These are phyloP conservation scores for Arthrinium puccinioides DNA, from an alignment of 2,329 filamentous ascomycete species.

Conservation along the genomic window DNA sequence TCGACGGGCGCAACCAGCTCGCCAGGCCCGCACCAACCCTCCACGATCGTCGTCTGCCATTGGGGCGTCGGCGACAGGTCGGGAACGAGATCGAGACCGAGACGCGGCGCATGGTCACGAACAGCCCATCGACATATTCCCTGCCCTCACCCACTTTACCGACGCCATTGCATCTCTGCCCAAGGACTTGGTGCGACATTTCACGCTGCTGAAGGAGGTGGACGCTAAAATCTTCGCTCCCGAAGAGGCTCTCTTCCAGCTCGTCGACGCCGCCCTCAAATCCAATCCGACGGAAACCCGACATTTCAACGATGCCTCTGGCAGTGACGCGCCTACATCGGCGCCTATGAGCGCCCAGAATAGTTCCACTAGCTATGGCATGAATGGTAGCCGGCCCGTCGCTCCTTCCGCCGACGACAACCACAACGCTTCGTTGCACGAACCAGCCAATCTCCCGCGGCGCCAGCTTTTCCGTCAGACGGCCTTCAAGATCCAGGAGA, in stretches of 20 bases:
- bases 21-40: conserved; percentile 59
- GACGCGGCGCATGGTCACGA: conserved; percentile 37
- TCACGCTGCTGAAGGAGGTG: conserved; percentile 92
- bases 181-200: conserved; percentile 91
- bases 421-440: conserved; percentile 38
- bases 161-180: conserved; percentile 89
- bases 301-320: conserved; percentile 35
- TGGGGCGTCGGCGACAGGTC: conserved; percentile 32
- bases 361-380: conserved; percentile 33
- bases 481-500: conserved; percentile 69
- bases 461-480: conserved; percentile 73
- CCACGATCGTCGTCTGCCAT: conserved; percentile 43
- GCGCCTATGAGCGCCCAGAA: conserved; percentile 43
- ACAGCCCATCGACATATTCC: conserved; percentile 60
- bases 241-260: conserved; percentile 71
- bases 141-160: conserved; percentile 69
- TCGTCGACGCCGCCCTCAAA: conserved; percentile 59
- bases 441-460: conserved; percentile 53
- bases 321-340: conserved; percentile 32
- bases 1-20: conserved; percentile 56
- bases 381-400: conserved; percentile 27
- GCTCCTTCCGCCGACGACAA: conserved; percentile 35
- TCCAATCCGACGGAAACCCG: conserved; percentile 39
- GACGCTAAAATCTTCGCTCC: conserved; percentile 93
- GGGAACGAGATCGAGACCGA: conserved; percentile 36